These are phyloP conservation scores for Cladosporium sp. DNA, from an alignment of 2,329 filamentous ascomycete genomes.

Conservation along the genomic window DNA sequence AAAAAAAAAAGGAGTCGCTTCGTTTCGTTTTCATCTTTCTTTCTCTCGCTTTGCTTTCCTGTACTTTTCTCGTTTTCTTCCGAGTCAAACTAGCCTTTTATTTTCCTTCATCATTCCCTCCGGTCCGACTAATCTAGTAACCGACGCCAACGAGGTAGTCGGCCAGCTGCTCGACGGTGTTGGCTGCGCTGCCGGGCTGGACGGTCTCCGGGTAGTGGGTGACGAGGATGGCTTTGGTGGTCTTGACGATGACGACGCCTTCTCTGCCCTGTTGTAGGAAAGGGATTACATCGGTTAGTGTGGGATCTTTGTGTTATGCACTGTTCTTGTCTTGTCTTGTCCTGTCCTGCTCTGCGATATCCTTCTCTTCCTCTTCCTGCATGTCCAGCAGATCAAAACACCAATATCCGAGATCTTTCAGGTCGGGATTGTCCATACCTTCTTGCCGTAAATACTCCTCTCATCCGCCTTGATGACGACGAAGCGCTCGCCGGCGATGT, in stretches of 20 bases:
- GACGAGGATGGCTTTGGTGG: conserved; percentile 81
- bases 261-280: conserved; percentile 62
- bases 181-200: conserved; percentile 70
- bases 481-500: conserved; percentile 73
- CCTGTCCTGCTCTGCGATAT: no score
- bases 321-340: not conserved
- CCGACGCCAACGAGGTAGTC: conserved; percentile 78
- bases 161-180: conserved; percentile 75
- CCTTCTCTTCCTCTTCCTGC: not conserved
- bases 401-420: conserved; percentile 29
- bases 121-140: conserved; percentile 60
- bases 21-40: not conserved
- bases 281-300: not conserved
- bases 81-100: not conserved
- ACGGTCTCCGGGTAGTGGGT: conserved; percentile 75
- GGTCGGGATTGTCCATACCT: conserved; percentile 53
- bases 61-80: not conserved
- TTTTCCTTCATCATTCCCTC: not conserved
- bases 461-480: conserved; percentile 73
- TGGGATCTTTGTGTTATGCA: not conserved
- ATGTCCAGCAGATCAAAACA: no score
- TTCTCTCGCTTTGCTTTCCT: not conserved
- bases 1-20: no score
- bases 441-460: conserved; percentile 77
- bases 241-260: conserved; percentile 81